phyloP scores from a whole-genome alignment of 495 filamentous ascomycete genomes.

The Staphylotrichum longicolle region DNA sequence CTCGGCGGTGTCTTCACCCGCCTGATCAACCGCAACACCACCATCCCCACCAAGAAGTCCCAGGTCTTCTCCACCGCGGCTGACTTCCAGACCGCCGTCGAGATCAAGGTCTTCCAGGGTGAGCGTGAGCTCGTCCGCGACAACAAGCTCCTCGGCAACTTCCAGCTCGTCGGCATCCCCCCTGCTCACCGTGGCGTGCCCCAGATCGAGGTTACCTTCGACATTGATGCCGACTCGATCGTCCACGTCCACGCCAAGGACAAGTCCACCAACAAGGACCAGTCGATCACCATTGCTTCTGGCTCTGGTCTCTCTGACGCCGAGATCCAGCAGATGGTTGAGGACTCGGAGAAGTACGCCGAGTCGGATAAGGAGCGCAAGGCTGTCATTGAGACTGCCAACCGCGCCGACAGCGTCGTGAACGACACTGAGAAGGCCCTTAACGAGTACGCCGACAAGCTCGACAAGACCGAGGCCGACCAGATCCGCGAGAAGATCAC shows the following conservation, averaged over 20 bases:
- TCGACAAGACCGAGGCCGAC: conserved; percentile 95
- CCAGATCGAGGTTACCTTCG: conserved; percentile 98
- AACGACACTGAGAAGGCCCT: conserved; percentile 99
- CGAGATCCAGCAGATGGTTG: conserved; percentile 95
- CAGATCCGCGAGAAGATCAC: conserved; percentile 92
- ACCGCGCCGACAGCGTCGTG: conserved; percentile 92
- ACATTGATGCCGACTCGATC: conserved; percentile 98
- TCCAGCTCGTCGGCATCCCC: conserved; percentile 98
- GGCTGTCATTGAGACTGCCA: conserved; percentile 87
- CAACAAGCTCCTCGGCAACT: conserved; percentile 99
- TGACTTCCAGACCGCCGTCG: conserved; percentile 98
- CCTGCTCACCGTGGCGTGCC: conserved; percentile 97
- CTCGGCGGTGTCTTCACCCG: conserved; percentile 99
- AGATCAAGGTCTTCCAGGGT: conserved; percentile 99
- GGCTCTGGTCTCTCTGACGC: conserved; percentile 94
- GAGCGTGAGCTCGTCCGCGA: conserved; percentile 99
- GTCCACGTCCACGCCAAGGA: conserved; percentile 99
- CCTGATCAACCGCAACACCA: conserved; percentile 99
- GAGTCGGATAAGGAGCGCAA: conserved; percentile 97
- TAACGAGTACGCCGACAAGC: conserved; percentile 90
- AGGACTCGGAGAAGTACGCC: conserved; percentile 95
- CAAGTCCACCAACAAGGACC: conserved; percentile 99
- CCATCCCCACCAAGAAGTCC: conserved; percentile 99
- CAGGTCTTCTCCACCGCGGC: conserved; percentile 98
- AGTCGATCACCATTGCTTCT: conserved; percentile 98